phyloP scores from a whole-genome alignment of 2,329 filamentous ascomycete species.

The Teratosphaeria nubilosa region DNA sequence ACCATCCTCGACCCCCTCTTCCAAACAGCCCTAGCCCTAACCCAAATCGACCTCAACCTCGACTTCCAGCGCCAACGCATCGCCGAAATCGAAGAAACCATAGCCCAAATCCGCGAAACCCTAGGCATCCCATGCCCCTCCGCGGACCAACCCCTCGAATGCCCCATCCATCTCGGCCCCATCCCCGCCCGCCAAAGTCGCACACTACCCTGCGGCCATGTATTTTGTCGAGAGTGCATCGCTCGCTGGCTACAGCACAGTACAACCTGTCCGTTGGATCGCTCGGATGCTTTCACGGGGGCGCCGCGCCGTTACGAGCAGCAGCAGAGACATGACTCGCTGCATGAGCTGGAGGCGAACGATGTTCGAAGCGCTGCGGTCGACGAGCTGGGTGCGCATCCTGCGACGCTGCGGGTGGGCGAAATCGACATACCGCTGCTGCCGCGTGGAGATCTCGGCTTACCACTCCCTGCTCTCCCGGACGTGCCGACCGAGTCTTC shows the following conservation, averaged over 20 bases:
- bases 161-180: conserved; percentile 1
- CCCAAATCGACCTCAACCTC: not conserved
- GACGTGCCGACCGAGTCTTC: not conserved
- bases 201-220: conserved; percentile 3
- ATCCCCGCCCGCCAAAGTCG: not conserved
- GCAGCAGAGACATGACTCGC: not conserved
- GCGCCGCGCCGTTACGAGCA: not conserved
- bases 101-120: not conserved
- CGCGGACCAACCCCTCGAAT: not conserved
- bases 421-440: not conserved
- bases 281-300: not conserved
- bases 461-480: not conserved
- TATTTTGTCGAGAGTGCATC: conserved; percentile 2
- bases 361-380: not conserved
- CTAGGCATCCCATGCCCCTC: not conserved
- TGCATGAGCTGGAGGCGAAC: not conserved
- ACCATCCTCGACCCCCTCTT: not conserved
- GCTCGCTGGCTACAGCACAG: not conserved
- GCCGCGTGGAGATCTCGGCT: not conserved
- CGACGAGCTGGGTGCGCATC: not conserved
- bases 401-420: not conserved
- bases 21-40: not conserved
- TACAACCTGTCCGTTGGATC: conserved; percentile 1
- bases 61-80: not conserved
- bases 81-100: not conserved